Percentiles rank a stretch among this genome's conserved stretches.
Conservation (phyloP, 345 rosid genomes). For the Eucalyptus pauciflora region DNA sequence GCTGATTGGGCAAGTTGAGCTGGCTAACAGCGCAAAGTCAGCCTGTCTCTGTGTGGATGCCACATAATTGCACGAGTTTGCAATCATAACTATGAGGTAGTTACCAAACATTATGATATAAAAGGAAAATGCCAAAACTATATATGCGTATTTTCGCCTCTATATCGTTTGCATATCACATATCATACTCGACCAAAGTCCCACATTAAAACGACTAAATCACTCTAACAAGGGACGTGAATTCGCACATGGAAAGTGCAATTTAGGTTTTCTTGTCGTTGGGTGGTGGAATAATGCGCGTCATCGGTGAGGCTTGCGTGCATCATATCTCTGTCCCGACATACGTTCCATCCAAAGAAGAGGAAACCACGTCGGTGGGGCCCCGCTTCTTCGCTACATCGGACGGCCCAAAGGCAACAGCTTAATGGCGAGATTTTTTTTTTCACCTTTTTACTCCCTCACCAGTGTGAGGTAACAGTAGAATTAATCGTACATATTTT, state of each 20-base stretch:
- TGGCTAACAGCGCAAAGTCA: not conserved
- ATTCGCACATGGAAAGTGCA: not conserved
- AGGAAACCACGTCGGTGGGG: not conserved
- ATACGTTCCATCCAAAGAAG: not conserved
- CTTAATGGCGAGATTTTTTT: not conserved
- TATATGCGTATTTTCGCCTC: not conserved
- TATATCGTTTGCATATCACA: not conserved
- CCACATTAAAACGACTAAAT: not conserved
- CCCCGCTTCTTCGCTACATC: not conserved
- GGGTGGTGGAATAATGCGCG: not conserved
- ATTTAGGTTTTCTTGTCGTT: not conserved
- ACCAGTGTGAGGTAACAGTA: not conserved
- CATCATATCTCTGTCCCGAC: not conserved
- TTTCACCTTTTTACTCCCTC: not conserved
- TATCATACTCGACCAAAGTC: not conserved
- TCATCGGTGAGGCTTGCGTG: not conserved
- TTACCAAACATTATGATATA: not conserved
- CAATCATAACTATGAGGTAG: not conserved
- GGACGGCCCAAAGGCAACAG: not conserved
- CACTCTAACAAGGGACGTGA: not conserved
- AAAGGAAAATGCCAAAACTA: not conserved
- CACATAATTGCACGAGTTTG: not conserved
- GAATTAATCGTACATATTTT: not conserved
- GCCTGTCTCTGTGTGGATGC: not conserved
- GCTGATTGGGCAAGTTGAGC: not conserved